Evolutionary conservation across 2,329 filamentous ascomycete species (phyloP), one percentile per base, ranked within the genome.

Genomic region (Monosporascus sp.): DNA sequence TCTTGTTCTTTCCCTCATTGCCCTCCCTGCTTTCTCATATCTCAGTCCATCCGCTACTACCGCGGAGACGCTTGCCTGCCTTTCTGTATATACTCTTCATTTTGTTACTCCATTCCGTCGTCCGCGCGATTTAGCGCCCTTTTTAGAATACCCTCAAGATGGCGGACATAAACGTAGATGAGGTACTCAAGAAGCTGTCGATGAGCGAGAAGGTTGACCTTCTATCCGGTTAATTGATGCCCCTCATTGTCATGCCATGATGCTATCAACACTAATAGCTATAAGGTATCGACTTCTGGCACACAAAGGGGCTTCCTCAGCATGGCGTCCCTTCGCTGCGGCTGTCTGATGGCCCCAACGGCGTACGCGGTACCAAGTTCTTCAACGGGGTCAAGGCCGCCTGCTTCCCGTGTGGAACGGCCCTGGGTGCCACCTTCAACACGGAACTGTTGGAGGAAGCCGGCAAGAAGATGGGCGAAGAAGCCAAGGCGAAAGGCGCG

Each of bases 331-430:
- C 85, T 6, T 82, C 85, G 0, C 74, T 88, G 35, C 81, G 86
- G 48, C 76, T 85, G 47, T 81, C 82, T 38, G 86, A 89, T 60
- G 86, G 86, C 0, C 87, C 87, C 38, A 88, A 88, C 65, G 86
- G 86, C 49, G 80, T 86, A 37, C 77, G 86, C 58, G 86, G 85
- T 49, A 84, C 80, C 47, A 82, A 80, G 60, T 88, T 87, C 74
- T 88, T 88, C 70, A 81, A 84, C 59, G 82, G 85, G 50, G 70
- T 77, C 35, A 75, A 74, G 24, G 78, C 82, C 1, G 81, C 81
- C n/a, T 84, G 81, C 61, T 78, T 85, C 58, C 81, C 82, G 11
- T 84, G 81, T 56, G 80, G 80, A 22, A 82, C 80, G 0, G 78
- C 73, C 1, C 72, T 85, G 6, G 82, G 78, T 27, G 74, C 82